Percentiles rank a stretch among this genome's conserved stretches.
Evolutionary conservation across 768 basidiomycete species (phyloP).

Genomic region (Leccinum disarticulatum): DNA sequence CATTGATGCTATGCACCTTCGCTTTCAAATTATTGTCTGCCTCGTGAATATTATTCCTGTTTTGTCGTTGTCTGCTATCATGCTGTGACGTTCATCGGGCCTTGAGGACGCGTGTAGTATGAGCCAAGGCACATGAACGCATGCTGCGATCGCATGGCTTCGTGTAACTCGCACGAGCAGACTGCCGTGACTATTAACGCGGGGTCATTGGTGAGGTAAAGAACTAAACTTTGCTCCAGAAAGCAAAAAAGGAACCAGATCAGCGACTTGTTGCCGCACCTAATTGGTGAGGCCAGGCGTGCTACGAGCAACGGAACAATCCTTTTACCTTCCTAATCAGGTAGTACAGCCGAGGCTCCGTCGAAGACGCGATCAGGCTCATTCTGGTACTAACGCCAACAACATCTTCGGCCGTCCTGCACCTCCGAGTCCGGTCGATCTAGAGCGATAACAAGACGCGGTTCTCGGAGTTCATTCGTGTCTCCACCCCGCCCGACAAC

Average conservation of each 20-base stretch:
- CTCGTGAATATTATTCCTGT: not conserved
- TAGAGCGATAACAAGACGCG: conserved; percentile 5
- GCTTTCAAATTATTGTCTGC: not conserved
- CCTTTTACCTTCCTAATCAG: conserved; percentile 13
- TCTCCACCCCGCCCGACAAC: conserved; percentile 8
- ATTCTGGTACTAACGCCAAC: conserved; percentile 6
- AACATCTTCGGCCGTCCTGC: not conserved
- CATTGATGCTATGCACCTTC: conserved; percentile 4
- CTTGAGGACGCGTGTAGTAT: conserved; percentile 2
- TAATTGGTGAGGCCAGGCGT: conserved; percentile 20
- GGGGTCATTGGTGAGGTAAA: conserved; percentile 5
- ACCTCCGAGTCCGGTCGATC: conserved; percentile 3
- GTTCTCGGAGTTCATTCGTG: conserved; percentile 20
- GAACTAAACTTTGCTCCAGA: not conserved
- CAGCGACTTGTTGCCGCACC: conserved; percentile 19
- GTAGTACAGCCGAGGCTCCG: conserved; percentile 15
- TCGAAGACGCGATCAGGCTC: conserved; percentile 19
- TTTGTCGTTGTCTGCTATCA: not conserved
- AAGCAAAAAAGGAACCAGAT: conserved; percentile 1
- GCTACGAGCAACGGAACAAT: conserved; percentile 2
- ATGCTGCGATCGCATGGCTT: conserved; percentile 21
- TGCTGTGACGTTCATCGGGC: not conserved
- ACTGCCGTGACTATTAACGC: conserved; percentile 13
- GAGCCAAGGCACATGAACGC: conserved; percentile 21
- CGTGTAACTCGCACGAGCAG: conserved; percentile 3